A percentile compares a stretch with the other conserved stretches of the same genome.
phyloP scores from a whole-genome alignment of 768 basidiomycete species.

The Rhizopogon vinicolor region DNA sequence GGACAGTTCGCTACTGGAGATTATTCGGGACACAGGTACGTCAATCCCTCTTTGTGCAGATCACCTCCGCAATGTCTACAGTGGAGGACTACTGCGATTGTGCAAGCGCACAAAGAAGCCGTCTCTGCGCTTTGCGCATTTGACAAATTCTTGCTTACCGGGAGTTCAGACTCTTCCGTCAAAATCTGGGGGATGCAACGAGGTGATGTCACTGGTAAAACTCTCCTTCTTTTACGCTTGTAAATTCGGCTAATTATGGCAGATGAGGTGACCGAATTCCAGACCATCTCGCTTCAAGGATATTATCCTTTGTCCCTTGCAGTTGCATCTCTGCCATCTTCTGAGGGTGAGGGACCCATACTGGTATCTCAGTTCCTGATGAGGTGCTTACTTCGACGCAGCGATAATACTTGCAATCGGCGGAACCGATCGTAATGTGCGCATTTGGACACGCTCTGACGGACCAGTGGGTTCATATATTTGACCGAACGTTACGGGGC shows the following conservation, averaged over 20 bases:
- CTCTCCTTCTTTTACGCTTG: neutral
- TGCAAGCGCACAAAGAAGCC: constrained; percentile 62
- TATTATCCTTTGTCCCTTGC: constrained; percentile 75
- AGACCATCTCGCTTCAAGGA: constrained; percentile 59
- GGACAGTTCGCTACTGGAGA: constrained; percentile 62
- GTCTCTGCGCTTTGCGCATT: constrained; percentile 63
- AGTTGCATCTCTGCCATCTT: constrained; percentile 58
- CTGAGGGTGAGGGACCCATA: constrained; percentile 47
- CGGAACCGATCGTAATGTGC: constrained; percentile 76
- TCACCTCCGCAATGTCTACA: constrained; percentile 26
- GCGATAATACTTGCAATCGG: constrained; percentile 73
- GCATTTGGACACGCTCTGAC: constrained; percentile 71
- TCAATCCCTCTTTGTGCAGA: neutral
- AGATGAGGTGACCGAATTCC: constrained; percentile 42
- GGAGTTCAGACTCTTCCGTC: constrained; percentile 76
- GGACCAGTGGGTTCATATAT: constrained; percentile 35
- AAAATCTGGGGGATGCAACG: constrained; percentile 62
- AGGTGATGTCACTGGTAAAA: constrained; percentile 25
- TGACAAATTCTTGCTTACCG: constrained; percentile 56
- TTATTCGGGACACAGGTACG: constrained; percentile 26
- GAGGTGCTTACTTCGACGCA: constrained; percentile 19
- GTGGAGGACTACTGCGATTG: constrained; percentile 48
- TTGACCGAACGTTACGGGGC: constrained; percentile 1
- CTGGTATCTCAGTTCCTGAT: neutral
- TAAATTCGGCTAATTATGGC: constrained; percentile 5